Evolutionary conservation across 1,139 yeast genomes (phyloP), one percentile per base, ranked within the genome.

Genomic region (Protomyces macrosporus): DNA sequence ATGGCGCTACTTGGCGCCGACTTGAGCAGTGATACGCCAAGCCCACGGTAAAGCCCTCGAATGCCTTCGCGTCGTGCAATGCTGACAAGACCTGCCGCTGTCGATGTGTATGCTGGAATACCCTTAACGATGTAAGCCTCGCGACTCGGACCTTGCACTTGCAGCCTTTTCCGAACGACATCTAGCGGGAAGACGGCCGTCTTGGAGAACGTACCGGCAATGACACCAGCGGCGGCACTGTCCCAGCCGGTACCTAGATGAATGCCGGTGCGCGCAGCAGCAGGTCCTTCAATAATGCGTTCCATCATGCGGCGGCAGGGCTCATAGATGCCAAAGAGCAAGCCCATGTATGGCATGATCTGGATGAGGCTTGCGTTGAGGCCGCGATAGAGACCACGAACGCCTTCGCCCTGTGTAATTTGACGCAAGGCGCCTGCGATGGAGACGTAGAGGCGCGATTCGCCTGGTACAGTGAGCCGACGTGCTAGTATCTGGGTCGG

Each of bases 121-220:
- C 48, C 58, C 23, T 48, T 36, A n/a, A 61, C 30, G 12, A 60
- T 55, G 36, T 57, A 64, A 12, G 32, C 55, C 10, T 45, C 33
- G 7, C 60, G 14, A 7, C 59, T 72, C 2, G 81, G 76, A 45
- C 78, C 78, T 64, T 81, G 79, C 70, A 91, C 84, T 72, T 91
- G 97, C 55, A 87, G 75, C 60, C 97, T 78, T 70, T 91, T 86
- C 42, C 97, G 78, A 4, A 91, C 72, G 0, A 96, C 84, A 72
- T 93, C 98, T 60, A 93, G 74, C 0, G 98, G 98, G 73, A 90
- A 93, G 0, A 90, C 85, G 0, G 84, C 70, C 0, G 85, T 82
- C 73, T 91, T 93, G 30, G 96, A 82, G 5, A 84, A 70, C 0
- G 84, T 78, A 0, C 97, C 98, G 0, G 97, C 96, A 0, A 83